Evolutionary conservation across 78 protist species (phyloP), one percentile per base, ranked within the genome.

Genomic region (Dictyostelium firmibasis): DNA sequence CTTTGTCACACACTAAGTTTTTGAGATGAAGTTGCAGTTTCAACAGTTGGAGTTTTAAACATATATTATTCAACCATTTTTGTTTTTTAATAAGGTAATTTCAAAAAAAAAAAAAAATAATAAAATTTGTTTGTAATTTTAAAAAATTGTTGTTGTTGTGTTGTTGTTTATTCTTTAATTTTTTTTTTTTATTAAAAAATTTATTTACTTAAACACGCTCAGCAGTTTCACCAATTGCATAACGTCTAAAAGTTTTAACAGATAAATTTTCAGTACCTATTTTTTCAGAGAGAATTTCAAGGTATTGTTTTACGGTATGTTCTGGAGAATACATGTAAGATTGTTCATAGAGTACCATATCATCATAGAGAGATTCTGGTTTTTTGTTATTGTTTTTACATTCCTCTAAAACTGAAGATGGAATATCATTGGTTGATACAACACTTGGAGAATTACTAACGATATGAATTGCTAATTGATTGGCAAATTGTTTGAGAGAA

Each of bases 151-250:
- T n/a, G n/a, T n/a, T n/a, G n/a, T n/a, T n/a, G n/a, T n/a, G 16
- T 50, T 8, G 9, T 44, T 44, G 4, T 38, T 77, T 2, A 4
- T 38, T 78, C 43, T 25, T 47, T 43, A 18, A 25, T n/a, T 25
- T 78, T 33, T 4, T 6, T 85, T 75, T 72, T 41, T n/a, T n/a
- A n/a, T n/a, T n/a, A n/a, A n/a, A n/a, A n/a, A n/a, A 50, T 86
- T 50, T 50, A 33, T 81, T 81, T 60, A 50, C 69, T 88, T 62
- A 62, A 62, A 62, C 72, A 62, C 72, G 72, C n/a, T 88, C 94
- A 50, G 83, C 83, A 62, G 86, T 85, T 81, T 88, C 87, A 88
- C 94, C 94, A 29, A 88, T 85, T 43, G 50, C 75, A 69, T 81
- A 88, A 33, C 81, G 43, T 29, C 27, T 64, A 41, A 87, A 88